phyloP scores from a whole-genome alignment of 2,329 filamentous ascomycete species.

The Colletotrichum falcatum region DNA sequence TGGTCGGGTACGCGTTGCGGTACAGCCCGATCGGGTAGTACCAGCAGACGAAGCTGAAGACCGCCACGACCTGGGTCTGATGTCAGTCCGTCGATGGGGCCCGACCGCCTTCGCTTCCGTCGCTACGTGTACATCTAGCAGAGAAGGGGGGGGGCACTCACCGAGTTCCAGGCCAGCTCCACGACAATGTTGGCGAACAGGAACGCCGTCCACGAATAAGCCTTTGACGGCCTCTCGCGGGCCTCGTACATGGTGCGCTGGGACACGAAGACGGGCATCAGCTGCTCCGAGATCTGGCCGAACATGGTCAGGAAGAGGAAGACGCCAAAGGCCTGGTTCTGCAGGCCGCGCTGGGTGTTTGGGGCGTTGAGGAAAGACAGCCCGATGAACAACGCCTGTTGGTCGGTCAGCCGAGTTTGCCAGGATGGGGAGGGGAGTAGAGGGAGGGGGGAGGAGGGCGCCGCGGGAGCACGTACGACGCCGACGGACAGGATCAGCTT shows the following conservation, averaged over 20 bases:
- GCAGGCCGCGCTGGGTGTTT: constrained; percentile 72
- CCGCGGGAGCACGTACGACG: constrained; percentile 12
- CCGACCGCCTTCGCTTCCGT: no score
- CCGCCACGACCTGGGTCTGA: constrained; percentile 44
- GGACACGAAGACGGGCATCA: constrained; percentile 77
- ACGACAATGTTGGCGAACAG: constrained; percentile 71
- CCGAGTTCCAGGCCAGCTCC: constrained; percentile 75
- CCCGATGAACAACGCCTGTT: constrained; percentile 71
- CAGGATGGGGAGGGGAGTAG: no score
- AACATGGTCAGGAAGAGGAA: constrained; percentile 81
- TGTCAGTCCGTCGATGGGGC: neutral
- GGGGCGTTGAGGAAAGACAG: constrained; percentile 74
- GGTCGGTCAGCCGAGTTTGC: neutral
- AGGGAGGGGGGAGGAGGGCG: no score
- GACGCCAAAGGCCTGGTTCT: constrained; percentile 78
- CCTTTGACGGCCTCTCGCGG: constrained; percentile 74
- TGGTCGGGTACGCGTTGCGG: constrained; percentile 65
- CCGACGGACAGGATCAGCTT: constrained; percentile 52
- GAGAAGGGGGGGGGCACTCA: constrained; percentile 54
- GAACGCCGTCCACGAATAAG: constrained; percentile 77
- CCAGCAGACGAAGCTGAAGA: constrained; percentile 73
- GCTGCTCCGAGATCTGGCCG: constrained; percentile 72
- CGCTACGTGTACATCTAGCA: no score
- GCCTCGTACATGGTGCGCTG: constrained; percentile 78
- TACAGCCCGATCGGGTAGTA: constrained; percentile 77